Base-by-base conservation (phyloP, 306 rosid species). In the Calophaca sinica region DNA sequence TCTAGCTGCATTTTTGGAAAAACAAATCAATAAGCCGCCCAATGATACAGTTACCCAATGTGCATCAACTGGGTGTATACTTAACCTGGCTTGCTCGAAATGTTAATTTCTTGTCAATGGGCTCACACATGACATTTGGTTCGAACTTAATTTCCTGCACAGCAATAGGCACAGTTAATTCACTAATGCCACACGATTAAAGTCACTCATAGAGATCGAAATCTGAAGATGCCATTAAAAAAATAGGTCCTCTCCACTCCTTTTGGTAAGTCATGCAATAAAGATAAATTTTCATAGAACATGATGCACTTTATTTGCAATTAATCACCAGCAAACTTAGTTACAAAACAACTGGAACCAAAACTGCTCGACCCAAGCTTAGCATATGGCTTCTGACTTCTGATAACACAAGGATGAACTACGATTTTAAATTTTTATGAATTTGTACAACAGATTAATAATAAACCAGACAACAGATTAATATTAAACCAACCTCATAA, bases 41-140 rank as follows among this genome's bases (percentile, higher is more conserved):
- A n/a, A 36, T n/a, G 62, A 63, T 38, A 64, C 35, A 74, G 53
- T 3, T 75, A 66, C 9, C 13, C 58, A 54, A 35, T 20, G 65
- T 58, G 65, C 35, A 52, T 33, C 62, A 45, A 57, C 9, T 38
- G 11, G 42, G 20, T 38, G 49, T 45, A 32, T 9, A 62, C 77
- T 48, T 61, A 81, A 96, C 99, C 99, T 96, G 99, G 81, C 97
- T 87, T 71, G 86, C 86, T 76, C 92, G 88, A 82, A 96, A 96
- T 45, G 93, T 87, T 79, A 80, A 28, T 81, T 86, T 90, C 93
- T 90, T 92, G 81, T 96, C 99, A 35, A 96, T 88, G 63, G 90
- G 93, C 79, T 96, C 99, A 60, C 99, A 96, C 99, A 96, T 92
- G 67, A 96, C 94, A 86, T 82, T 81, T 41, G 99, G 99, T 78